phyloP scores from a whole-genome alignment of 2,329 filamentous ascomycete genomes.

The Pseudogymnoascus sp. region DNA sequence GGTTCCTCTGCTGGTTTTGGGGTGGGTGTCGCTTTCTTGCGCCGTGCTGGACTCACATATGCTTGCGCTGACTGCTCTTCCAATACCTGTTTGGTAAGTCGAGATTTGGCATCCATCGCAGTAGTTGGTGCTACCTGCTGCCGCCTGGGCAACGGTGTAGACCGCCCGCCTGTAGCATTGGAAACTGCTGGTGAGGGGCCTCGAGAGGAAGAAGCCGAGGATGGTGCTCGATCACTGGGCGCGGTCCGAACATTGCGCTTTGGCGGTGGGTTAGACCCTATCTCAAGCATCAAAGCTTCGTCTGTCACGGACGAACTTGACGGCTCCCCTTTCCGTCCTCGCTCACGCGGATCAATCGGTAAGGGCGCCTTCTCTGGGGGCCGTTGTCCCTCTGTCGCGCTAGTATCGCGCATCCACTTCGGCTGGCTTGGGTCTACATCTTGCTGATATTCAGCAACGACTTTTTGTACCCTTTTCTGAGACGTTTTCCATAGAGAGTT shows the following conservation, averaged over 20 bases:
- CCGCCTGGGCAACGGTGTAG: conserved; percentile 48
- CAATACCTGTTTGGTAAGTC: conserved; percentile 63
- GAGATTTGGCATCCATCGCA: conserved; percentile 44
- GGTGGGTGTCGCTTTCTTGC: conserved; percentile 54
- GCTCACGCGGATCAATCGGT: conserved; percentile 25
- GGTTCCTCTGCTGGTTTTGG: conserved; percentile 37
- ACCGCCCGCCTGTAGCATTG: conserved; percentile 35
- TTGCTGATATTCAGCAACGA: conserved; percentile 75
- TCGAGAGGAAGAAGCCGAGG: conserved; percentile 28
- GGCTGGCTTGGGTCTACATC: conserved; percentile 73
- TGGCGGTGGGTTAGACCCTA: conserved; percentile 49
- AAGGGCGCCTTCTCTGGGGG: conserved; percentile 33
- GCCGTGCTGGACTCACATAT: conserved; percentile 79
- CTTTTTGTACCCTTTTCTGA: conserved; percentile 87
- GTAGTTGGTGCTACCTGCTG: conserved; percentile 43
- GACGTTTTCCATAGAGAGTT: conserved; percentile 93
- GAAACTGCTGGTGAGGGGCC: conserved; percentile 45
- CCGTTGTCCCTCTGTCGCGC: conserved; percentile 22
- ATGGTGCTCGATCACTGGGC: conserved; percentile 17
- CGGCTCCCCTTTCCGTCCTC: conserved; percentile 16
- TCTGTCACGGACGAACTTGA: conserved; percentile 43
- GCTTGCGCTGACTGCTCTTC: conserved; percentile 77
- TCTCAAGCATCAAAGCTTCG: conserved; percentile 74
- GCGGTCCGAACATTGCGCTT: conserved; percentile 24
- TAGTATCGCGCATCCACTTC: conserved; percentile 84